Conservation (phyloP, 106 monocot genomes). For the Phalaenopsis aphrodite region DNA sequence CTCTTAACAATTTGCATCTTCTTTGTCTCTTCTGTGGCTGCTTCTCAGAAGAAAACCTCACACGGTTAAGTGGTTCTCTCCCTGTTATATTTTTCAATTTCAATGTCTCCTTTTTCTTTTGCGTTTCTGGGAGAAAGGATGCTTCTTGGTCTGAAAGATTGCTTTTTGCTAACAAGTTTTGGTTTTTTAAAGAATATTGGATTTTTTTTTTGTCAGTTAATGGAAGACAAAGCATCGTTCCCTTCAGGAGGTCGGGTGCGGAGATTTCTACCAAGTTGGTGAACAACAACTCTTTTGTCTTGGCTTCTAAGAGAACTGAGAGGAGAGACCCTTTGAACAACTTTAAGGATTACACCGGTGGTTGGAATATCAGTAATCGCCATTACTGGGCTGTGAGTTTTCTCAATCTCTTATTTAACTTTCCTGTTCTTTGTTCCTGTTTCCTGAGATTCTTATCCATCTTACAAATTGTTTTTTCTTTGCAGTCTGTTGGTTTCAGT, state of each 20-base stretch:
- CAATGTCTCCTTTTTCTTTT: not conserved
- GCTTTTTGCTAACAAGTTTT: not conserved
- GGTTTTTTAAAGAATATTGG: not conserved
- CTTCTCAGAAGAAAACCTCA: not conserved
- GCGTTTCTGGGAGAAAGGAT: not conserved
- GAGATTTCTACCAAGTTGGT: conserved; percentile 7
- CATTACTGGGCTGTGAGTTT: conserved; percentile 90
- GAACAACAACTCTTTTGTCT: conserved; percentile 34
- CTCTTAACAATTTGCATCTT: conserved; percentile 2
- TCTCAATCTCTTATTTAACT: not conserved
- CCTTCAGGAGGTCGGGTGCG: conserved; percentile 26
- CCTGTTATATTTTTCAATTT: no score
- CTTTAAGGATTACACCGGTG: conserved; percentile 54
- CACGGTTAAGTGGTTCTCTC: not conserved
- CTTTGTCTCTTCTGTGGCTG: not conserved
- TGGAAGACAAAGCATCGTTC: conserved; percentile 10
- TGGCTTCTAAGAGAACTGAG: conserved; percentile 60
- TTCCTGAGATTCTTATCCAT: not conserved
- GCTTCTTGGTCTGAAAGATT: not conserved
- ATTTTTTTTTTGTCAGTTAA: not conserved
- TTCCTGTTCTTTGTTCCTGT: not conserved
- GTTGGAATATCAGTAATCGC: conserved; percentile 85
- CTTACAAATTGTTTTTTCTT: not conserved
- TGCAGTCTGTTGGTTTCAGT: conserved; percentile 68
- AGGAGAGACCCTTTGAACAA: conserved; percentile 62